Percentiles rank a stretch among this genome's conserved stretches.
Evolutionary conservation across 345 rosid species (phyloP).

Genomic region (Eucalyptus regnans): DNA sequence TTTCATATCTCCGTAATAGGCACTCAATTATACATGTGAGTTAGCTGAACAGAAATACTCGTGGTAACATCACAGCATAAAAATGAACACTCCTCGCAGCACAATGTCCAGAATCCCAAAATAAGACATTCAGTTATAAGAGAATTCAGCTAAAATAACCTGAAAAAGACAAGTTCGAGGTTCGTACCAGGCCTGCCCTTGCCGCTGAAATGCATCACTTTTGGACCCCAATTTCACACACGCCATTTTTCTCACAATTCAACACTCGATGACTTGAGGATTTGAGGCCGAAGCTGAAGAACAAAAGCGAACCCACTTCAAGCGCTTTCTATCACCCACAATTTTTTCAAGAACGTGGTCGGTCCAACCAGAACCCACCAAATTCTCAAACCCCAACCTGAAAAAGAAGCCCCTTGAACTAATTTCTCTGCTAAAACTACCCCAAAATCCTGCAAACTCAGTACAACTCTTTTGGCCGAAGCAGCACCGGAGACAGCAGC

Average conservation of each 20-base stretch:
- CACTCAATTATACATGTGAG: not conserved
- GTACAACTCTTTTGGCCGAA: not conserved
- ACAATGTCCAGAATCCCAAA: not conserved
- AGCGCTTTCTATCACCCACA: not conserved
- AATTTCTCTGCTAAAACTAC: not conserved
- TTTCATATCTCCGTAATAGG: not conserved
- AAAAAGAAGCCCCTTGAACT: not conserved
- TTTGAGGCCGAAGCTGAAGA: not conserved
- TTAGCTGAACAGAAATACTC: not conserved
- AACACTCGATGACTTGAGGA: not conserved
- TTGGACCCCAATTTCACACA: constrained; percentile 93
- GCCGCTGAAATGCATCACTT: constrained; percentile 83
- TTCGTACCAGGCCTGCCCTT: constrained; percentile 95
- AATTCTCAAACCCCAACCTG: not conserved
- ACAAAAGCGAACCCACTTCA: not conserved
- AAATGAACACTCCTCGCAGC: not conserved
- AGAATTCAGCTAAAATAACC: not conserved
- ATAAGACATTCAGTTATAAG: not conserved
- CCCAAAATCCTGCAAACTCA: not conserved
- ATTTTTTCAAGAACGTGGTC: not conserved
- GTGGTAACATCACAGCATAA: not conserved
- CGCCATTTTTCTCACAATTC: constrained; percentile 39
- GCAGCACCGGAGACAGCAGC: not conserved
- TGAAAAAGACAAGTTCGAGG: not conserved
- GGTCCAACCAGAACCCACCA: not conserved